Conservation (phyloP, 148 eudicot species). For the Polygonum maritimum region DNA sequence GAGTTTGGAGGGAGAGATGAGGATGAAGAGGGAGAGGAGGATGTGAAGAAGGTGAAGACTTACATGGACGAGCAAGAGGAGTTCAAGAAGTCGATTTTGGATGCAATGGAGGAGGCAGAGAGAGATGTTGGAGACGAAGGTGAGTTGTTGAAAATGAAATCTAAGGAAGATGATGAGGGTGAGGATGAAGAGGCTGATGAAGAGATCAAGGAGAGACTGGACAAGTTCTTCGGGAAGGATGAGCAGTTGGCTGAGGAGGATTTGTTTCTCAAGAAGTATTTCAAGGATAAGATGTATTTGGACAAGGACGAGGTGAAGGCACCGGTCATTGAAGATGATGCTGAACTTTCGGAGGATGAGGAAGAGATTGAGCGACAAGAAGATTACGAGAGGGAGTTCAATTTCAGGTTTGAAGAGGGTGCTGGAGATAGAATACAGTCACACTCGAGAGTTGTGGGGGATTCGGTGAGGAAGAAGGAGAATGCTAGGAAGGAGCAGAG, state of each 20-base stretch:
- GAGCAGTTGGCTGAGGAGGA: slow-evolving; percentile 55
- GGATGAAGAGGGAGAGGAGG: slow-evolving; percentile 37
- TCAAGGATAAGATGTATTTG: slow-evolving; percentile 68
- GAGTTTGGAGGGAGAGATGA: slow-evolving; percentile 39
- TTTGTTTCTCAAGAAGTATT: slow-evolving; percentile 64
- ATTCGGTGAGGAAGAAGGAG: slow-evolving; percentile 84
- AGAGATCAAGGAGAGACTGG: slow-evolving; percentile 47
- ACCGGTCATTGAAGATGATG: slow-evolving; percentile 21
- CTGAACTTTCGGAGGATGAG: slow-evolving; percentile 62
- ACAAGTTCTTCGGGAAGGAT: slow-evolving; percentile 67
- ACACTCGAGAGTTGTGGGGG: slow-evolving; percentile 58
- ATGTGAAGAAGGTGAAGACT: slow-evolving; percentile 35
- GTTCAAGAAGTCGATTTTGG: slow-evolving; percentile 28
- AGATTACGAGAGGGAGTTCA: slow-evolving; percentile 73
- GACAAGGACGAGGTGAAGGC: slow-evolving; percentile 30
- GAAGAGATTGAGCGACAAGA: slow-evolving; percentile 68
- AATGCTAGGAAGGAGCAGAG: slow-evolving; percentile 70
- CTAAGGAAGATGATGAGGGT: slow-evolving; percentile 15
- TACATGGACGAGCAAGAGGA: slow-evolving; percentile 30
- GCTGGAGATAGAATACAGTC: slow-evolving; percentile 65
- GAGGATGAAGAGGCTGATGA: slow-evolving; percentile 31
- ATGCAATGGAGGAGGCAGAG: slow-evolving; percentile 35
- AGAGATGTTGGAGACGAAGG: slow-evolving; percentile 8
- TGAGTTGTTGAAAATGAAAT: slow-evolving; percentile 9
- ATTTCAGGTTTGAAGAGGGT: slow-evolving; percentile 77